Conservation (phyloP, 2,329 filamentous ascomycete genomes). For the Alternaria consortialis region DNA sequence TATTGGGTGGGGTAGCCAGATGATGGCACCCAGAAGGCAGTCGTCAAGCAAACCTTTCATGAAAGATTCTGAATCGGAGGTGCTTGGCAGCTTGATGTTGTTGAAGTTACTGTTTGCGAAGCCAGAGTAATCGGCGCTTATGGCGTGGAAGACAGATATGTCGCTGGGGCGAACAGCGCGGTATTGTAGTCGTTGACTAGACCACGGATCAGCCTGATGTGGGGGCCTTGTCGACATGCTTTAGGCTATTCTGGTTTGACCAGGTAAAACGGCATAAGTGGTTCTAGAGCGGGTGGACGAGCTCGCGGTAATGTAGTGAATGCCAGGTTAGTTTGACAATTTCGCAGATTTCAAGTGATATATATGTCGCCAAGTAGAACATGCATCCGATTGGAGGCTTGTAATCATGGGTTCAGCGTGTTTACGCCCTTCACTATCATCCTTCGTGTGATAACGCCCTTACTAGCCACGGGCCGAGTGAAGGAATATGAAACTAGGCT, state of each 20-base stretch:
- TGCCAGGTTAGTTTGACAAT: rapidly evolving
- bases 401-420: background rate
- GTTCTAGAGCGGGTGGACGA: background rate
- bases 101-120: constrained; percentile 37
- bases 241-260: background rate
- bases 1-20: constrained; percentile 23
- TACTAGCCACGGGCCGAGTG: background rate
- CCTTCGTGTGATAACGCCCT: background rate
- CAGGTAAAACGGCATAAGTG: background rate
- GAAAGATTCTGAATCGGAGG: constrained; percentile 23
- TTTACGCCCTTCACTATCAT: background rate
- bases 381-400: background rate
- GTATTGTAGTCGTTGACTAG: constrained; percentile 34
- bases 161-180: constrained; percentile 37
- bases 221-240: background rate
- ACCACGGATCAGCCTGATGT: background rate
- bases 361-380: background rate
- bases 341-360: background rate
- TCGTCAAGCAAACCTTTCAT: constrained; percentile 29
- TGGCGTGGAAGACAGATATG: constrained; percentile 33
- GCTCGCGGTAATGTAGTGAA: background rate
- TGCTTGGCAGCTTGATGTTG: constrained; percentile 32
- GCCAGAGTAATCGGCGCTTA: constrained; percentile 35
- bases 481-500: background rate
- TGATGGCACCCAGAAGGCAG: constrained; percentile 33